Conservation (phyloP, 352 stramenopile genomes). For the Globisporangium heterothallicum region DNA sequence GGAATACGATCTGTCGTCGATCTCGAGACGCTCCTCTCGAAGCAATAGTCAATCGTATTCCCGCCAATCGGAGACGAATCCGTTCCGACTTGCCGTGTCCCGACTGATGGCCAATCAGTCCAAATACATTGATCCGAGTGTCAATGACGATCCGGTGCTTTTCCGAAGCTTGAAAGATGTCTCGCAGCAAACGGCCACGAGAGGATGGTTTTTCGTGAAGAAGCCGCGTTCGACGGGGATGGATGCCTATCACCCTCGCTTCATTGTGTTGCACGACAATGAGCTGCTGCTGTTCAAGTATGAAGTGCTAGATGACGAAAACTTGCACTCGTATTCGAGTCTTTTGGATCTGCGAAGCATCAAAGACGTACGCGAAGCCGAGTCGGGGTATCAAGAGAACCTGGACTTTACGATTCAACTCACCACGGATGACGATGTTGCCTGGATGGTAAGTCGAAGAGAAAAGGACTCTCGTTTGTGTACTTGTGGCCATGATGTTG, state of each 20-base stretch:
- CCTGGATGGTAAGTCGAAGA: constrained; percentile 83
- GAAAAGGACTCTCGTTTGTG: too few species aligned
- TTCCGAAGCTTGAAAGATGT: constrained; percentile 79
- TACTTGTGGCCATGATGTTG: constrained; percentile 7
- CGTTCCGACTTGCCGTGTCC: constrained; percentile 52
- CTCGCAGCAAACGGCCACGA: constrained; percentile 48
- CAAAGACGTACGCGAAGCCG: constrained; percentile 77
- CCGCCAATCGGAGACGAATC: constrained; percentile 50
- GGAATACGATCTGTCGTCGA: constrained; percentile 77
- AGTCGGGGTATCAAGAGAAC: constrained; percentile 76
- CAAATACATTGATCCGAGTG: constrained; percentile 67
- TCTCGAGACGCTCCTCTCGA: constrained; percentile 48
- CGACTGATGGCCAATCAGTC: constrained; percentile 70
- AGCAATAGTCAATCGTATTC: constrained; percentile 63
- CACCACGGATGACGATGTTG: constrained; percentile 57
- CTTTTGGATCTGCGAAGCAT: constrained; percentile 68
- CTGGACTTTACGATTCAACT: constrained; percentile 85
- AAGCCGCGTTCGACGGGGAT: constrained; percentile 56
- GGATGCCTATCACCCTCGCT: constrained; percentile 77
- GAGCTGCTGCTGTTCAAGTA: constrained; percentile 85
- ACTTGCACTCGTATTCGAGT: constrained; percentile 54
- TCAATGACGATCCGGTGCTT: constrained; percentile 38
- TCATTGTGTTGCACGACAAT: constrained; percentile 77
- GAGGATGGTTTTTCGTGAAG: constrained; percentile 85
- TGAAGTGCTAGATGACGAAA: constrained; percentile 72